Evolutionary conservation across 768 basidiomycete species (phyloP).

Genomic region (Leucogyrophana mollusca): DNA sequence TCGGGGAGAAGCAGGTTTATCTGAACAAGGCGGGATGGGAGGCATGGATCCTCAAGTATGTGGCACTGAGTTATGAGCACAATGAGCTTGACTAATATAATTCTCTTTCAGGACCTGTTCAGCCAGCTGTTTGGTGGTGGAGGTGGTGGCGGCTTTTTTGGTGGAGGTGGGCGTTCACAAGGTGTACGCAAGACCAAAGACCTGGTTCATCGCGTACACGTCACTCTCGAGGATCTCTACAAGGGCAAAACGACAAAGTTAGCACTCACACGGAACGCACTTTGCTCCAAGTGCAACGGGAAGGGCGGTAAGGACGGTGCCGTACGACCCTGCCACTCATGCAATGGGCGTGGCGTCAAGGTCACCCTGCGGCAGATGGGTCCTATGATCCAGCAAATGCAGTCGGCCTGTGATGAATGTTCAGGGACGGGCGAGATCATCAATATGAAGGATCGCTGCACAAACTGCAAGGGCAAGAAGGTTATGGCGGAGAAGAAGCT

Average conservation of each 20-base stretch:
- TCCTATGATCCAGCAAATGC: conserved; percentile 99
- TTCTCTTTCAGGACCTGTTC: conserved; percentile 75
- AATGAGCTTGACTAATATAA: not conserved
- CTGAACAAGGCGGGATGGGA: conserved; percentile 85
- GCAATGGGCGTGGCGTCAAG: conserved; percentile 88
- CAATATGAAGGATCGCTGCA: conserved; percentile 90
- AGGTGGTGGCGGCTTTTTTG: conserved; percentile 58
- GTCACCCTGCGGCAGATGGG: conserved; percentile 95
- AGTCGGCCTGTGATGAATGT: conserved; percentile 93
- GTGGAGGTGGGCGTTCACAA: conserved; percentile 57
- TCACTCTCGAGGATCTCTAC: conserved; percentile 98
- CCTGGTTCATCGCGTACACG: conserved; percentile 93
- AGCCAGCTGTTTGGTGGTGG: conserved; percentile 92
- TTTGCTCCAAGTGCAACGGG: conserved; percentile 92
- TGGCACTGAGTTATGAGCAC: conserved; percentile 2
- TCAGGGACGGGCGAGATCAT: conserved; percentile 93
- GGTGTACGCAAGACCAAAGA: conserved; percentile 95
- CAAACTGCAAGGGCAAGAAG: conserved; percentile 94
- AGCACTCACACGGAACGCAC: conserved; percentile 90
- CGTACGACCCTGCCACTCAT: conserved; percentile 72
- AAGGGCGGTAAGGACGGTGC: conserved; percentile 98
- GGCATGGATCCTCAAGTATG: conserved; percentile 95
- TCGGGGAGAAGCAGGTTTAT: conserved; percentile 88
- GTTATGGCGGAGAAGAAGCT: conserved; percentile 92
- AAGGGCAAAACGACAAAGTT: conserved; percentile 99